phyloP scores from a whole-genome alignment of 179 eudicot species.

The Spergularia azorica region DNA sequence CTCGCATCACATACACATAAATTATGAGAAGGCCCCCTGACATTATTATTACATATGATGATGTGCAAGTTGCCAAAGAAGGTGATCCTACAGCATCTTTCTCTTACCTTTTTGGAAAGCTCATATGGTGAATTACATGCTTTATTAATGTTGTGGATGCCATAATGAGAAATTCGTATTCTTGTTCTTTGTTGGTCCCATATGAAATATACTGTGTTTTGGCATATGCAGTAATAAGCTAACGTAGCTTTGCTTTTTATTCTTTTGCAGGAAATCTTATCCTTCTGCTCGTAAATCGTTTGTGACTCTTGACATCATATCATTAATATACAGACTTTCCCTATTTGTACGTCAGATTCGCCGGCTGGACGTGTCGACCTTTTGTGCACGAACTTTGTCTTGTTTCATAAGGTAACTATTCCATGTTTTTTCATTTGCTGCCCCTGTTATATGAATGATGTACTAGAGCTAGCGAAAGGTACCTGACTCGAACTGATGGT shows the following conservation, averaged over 20 bases:
- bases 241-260: constrained; percentile 6
- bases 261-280: constrained; percentile 24
- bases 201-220: constrained; percentile 13
- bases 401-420: constrained; percentile 1
- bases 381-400: constrained; percentile 11
- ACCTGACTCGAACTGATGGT: no score
- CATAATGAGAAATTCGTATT: constrained; percentile 26
- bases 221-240: background rate
- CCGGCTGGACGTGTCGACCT: constrained; percentile 24
- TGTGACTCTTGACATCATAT: constrained; percentile 24
- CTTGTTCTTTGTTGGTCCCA: constrained; percentile 22
- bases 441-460: background rate
- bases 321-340: constrained; percentile 16
- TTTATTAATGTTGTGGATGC: constrained; percentile 33
- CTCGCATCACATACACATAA: constrained; percentile 30
- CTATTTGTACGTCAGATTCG: constrained; percentile 24
- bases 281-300: constrained; percentile 29
- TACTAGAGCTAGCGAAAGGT: no score
- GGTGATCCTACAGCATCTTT: constrained; percentile 13
- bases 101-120: constrained; percentile 25
- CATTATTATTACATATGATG: no score
- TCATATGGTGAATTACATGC: constrained; percentile 27
- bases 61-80: constrained; percentile 27
- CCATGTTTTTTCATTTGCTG: constrained; percentile 1
- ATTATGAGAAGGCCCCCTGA: background rate